Conservation (phyloP, 225 moss, liverwort and hornwort genomes). For the Anthoceros angustus region DNA sequence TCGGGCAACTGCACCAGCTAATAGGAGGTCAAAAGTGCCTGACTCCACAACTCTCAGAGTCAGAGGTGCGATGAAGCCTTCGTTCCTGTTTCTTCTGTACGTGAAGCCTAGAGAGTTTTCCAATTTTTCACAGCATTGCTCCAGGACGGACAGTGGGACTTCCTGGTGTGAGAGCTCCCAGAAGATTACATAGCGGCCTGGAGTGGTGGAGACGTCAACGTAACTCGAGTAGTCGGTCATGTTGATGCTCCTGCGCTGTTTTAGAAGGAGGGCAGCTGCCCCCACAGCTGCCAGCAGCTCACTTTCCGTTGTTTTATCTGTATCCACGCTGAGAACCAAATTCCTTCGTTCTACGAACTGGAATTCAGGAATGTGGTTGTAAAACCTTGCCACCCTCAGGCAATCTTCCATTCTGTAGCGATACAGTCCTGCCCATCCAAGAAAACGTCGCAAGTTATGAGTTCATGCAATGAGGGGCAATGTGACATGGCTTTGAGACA, state of each 20-base stretch:
- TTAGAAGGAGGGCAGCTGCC: conserved; percentile 13
- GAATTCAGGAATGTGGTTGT: conserved; percentile 38
- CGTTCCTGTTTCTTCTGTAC: background rate
- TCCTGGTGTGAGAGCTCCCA: conserved; percentile 38
- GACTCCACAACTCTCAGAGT: background rate
- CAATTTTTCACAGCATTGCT: background rate
- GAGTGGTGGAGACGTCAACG: conserved; percentile 27
- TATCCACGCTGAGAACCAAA: conserved; percentile 43
- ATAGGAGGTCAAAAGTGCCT: background rate
- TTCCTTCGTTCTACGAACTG: conserved; percentile 52
- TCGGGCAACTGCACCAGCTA: background rate
- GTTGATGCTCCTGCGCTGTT: conserved; percentile 30
- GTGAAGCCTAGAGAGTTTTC: background rate
- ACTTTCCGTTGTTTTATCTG: conserved; percentile 55
- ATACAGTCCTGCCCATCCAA: conserved; percentile 37
- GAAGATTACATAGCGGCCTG: conserved; percentile 56
- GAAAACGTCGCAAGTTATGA: no score
- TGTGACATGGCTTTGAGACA: background rate
- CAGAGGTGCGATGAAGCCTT: background rate
- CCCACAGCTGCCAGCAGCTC: conserved; percentile 45
- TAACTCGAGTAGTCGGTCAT: conserved; percentile 55
- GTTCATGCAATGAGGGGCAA: no score
- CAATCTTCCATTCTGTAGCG: conserved; percentile 69
- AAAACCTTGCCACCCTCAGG: conserved; percentile 49
- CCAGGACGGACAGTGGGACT: background rate